Percentiles rank a stretch among this genome's conserved stretches.
phyloP scores from a whole-genome alignment of 2,329 filamentous ascomycete species.

The Apiospora pterosperma region DNA sequence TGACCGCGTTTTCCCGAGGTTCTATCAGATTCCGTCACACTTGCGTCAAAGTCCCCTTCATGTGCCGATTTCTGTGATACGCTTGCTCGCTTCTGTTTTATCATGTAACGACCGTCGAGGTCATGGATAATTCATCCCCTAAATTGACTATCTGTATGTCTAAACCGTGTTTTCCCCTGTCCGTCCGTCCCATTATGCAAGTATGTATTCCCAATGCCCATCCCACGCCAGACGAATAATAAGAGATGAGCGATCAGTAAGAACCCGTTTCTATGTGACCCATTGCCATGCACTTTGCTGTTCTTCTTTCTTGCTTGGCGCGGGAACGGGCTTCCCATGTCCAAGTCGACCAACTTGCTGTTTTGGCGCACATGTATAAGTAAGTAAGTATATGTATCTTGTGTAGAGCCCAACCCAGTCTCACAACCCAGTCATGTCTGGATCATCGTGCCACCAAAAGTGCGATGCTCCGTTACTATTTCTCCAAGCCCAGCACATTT shows the following conservation, averaged over 20 bases:
- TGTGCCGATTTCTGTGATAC: not conserved
- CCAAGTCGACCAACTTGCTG: not conserved
- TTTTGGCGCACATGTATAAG: not conserved
- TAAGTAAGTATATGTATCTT: not conserved
- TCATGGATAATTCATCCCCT: not conserved
- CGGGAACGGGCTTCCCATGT: no score
- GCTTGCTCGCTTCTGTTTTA: not conserved
- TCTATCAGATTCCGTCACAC: not conserved
- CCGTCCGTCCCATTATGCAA: not conserved
- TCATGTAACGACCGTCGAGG: not conserved
- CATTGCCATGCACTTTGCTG: no score
- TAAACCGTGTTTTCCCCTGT: not conserved
- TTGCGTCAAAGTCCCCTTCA: not conserved
- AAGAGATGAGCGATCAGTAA: not conserved
- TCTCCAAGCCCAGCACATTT: not conserved
- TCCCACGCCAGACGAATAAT: not conserved
- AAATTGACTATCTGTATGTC: not conserved
- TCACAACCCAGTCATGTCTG: no score
- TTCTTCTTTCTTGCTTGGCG: no score
- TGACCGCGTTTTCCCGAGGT: not conserved
- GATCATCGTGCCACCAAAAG: not conserved
- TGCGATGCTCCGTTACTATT: not conserved
- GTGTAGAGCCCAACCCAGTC: no score
- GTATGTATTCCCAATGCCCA: not conserved
- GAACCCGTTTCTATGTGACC: not conserved